Percentiles rank a stretch among this genome's conserved stretches.
Conservation (phyloP, 2,329 filamentous ascomycete genomes). For the Herpotrichia juniperi region DNA sequence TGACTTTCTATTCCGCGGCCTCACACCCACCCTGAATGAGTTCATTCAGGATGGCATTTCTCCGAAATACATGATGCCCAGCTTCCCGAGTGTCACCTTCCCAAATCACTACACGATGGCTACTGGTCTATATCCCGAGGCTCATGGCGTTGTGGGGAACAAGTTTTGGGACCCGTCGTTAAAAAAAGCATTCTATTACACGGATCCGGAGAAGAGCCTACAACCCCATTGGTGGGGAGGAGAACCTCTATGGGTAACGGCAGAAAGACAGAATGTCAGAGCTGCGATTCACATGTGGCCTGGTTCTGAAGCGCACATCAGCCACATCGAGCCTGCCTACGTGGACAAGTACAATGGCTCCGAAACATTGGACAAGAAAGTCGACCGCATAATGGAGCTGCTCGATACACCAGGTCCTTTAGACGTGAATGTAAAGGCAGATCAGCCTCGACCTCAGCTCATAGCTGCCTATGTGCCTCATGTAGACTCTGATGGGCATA, state of each 20-base stretch:
- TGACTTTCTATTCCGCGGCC: slow-evolving; percentile 82
- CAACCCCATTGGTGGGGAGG: slow-evolving; percentile 93
- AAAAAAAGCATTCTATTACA: slow-evolving; percentile 85
- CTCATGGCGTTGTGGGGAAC: slow-evolving; percentile 91
- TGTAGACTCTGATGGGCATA: slow-evolving; percentile 86
- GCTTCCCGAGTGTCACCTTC: slow-evolving; percentile 95
- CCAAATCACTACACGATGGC: slow-evolving; percentile 92
- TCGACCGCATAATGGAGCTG: slow-evolving; percentile 77
- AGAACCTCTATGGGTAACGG: slow-evolving; percentile 92
- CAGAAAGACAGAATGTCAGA: slow-evolving; percentile 78
- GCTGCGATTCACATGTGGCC: slow-evolving; percentile 98
- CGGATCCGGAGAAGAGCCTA: slow-evolving; percentile 75
- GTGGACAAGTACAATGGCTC: slow-evolving; percentile 84
- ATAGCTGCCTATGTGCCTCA: slow-evolving; percentile 95
- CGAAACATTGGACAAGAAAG: slow-evolving; percentile 77
- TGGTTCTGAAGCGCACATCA: slow-evolving; percentile 86
- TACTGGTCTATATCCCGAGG: slow-evolving; percentile 90
- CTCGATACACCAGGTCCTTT: slow-evolving; percentile 81
- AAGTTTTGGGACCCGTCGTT: slow-evolving; percentile 87
- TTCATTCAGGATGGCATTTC: slow-evolving; percentile 86
- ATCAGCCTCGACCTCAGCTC: slow-evolving; percentile 76
- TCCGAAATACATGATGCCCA: slow-evolving; percentile 89
- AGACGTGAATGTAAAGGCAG: slow-evolving; percentile 55
- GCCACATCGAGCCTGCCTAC: slow-evolving; percentile 75
- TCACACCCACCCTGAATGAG: slow-evolving; percentile 81